Evolutionary conservation across 2,329 filamentous ascomycete species (phyloP).

Genomic region (Lasiodiplodia gonubiensis): DNA sequence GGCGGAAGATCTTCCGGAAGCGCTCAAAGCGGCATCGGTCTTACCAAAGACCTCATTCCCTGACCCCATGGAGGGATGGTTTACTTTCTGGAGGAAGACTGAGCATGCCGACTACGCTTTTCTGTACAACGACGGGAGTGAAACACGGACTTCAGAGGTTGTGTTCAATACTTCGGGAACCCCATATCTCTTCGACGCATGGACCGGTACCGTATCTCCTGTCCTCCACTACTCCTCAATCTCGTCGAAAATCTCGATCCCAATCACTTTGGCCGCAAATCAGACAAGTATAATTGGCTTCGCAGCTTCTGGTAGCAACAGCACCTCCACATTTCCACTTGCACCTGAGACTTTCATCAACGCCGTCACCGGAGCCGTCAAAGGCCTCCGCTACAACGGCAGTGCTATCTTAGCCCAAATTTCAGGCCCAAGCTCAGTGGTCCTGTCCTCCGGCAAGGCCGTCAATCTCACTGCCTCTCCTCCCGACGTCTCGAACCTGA

Average conservation of each 20-base stretch:
- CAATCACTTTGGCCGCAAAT: slow-evolving; percentile 46
- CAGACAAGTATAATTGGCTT: slow-evolving; percentile 47
- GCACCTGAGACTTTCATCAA: not conserved
- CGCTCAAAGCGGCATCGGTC: slow-evolving; percentile 41
- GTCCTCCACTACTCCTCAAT: slow-evolving; percentile 41
- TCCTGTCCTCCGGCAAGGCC: slow-evolving; percentile 29
- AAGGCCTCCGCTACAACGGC: slow-evolving; percentile 9
- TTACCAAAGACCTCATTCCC: slow-evolving; percentile 38
- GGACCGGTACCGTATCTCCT: slow-evolving; percentile 47
- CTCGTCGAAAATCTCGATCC: slow-evolving; percentile 38
- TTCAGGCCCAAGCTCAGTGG: slow-evolving; percentile 21
- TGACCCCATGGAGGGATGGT: slow-evolving; percentile 40
- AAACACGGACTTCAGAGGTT: slow-evolving; percentile 23
- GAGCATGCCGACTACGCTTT: slow-evolving; percentile 45
- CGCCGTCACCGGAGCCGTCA: not conserved
- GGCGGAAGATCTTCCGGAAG: slow-evolving; percentile 39
- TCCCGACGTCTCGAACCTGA: slow-evolving; percentile 35
- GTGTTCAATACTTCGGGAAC: slow-evolving; percentile 25
- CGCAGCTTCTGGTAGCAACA: slow-evolving; percentile 34
- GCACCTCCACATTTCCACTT: not conserved
- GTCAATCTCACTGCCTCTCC: slow-evolving; percentile 18
- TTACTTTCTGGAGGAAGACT: slow-evolving; percentile 46
- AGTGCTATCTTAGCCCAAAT: slow-evolving; percentile 21
- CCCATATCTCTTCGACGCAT: slow-evolving; percentile 51
- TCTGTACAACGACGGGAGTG: slow-evolving; percentile 47